Percentiles rank a stretch among this genome's conserved stretches.
Evolutionary conservation across 495 filamentous ascomycete species (phyloP).

Genomic region (Trichoderma asperelloides): DNA sequence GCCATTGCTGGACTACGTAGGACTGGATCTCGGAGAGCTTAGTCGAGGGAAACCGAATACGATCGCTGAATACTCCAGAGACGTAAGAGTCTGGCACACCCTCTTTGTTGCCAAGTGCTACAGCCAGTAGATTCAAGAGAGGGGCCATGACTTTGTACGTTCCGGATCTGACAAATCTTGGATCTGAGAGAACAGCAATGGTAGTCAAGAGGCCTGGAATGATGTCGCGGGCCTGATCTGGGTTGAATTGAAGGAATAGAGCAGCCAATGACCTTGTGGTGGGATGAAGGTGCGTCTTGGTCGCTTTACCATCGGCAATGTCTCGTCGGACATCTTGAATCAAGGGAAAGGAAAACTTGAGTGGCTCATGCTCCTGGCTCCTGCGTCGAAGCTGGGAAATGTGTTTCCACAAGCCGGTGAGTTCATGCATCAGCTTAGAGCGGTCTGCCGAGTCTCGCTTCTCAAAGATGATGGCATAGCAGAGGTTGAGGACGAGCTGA

Average conservation of each 20-base stretch:
- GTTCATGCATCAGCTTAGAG: background rate
- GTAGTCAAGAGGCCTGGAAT: conserved; percentile 9
- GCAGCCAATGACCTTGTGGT: background rate
- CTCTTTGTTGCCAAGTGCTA: background rate
- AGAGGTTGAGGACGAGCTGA: background rate
- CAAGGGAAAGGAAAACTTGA: background rate
- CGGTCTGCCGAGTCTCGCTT: background rate
- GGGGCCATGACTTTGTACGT: background rate
- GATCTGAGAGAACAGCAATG: background rate
- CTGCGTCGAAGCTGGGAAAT: conserved; percentile 4
- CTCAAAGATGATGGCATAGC: background rate
- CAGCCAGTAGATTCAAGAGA: background rate
- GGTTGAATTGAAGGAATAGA: background rate
- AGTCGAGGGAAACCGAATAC: background rate
- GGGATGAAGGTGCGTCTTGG: background rate
- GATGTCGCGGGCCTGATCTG: background rate
- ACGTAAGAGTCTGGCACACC: background rate
- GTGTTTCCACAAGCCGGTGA: conserved; percentile 5
- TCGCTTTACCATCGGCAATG: background rate
- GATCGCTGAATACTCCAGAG: background rate
- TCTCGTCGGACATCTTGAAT: background rate
- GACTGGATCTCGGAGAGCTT: background rate
- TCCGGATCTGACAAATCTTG: background rate
- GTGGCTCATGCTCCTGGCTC: background rate
- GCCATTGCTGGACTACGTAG: background rate